A percentile compares a stretch with the other conserved stretches of the same genome.
Evolutionary conservation across 176 grass and related monocot species (phyloP).

Genomic region (Hordeum vulgare): DNA sequence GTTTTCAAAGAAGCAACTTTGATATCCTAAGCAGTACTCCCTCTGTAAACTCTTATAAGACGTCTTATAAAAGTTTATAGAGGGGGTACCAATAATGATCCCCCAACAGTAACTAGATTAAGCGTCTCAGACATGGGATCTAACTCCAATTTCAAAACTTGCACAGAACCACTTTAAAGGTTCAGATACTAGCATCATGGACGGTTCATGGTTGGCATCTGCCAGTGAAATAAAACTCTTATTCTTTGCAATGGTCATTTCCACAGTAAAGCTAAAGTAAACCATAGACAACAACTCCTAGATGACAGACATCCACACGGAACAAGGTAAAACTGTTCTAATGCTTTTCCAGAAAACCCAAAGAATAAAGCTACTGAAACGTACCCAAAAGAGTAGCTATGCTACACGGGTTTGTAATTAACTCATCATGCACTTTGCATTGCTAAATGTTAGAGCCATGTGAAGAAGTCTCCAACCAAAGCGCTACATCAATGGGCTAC

Average conservation of each 20-base stretch:
- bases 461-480: neutral
- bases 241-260: neutral
- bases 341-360: neutral
- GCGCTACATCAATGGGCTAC: neutral
- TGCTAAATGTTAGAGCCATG: neutral
- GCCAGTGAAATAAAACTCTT: neutral
- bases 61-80: too few species aligned
- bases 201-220: neutral
- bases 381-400: neutral
- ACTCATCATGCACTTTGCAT: neutral
- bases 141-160: neutral
- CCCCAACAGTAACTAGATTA: neutral
- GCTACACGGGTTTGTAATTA: neutral
- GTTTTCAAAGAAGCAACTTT: conserved; percentile 1
- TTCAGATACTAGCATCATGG: neutral
- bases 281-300: neutral
- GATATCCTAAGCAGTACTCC: neutral
- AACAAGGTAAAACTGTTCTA: neutral
- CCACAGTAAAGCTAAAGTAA: neutral
- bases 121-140: neutral
- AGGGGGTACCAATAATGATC: neutral
- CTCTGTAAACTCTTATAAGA: too few species aligned
- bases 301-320: neutral
- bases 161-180: neutral
- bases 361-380: neutral